These are phyloP conservation scores for Hyphodiscus hymeniophilus DNA, from an alignment of 495 filamentous ascomycete genomes.

Conservation along the genomic window DNA sequence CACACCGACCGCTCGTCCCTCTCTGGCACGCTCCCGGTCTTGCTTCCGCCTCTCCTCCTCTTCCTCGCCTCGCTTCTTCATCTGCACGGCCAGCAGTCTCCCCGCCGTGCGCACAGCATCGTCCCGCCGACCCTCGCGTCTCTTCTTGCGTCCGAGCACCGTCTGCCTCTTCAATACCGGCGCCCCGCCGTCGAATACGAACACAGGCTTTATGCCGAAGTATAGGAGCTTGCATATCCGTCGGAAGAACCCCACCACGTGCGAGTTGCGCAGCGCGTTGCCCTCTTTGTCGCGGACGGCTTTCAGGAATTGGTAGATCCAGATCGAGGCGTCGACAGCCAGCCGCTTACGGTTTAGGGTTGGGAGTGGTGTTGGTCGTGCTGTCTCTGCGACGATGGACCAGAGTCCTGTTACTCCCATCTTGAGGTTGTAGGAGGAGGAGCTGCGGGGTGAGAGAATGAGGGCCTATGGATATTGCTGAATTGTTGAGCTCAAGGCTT, in stretches of 20 bases:
- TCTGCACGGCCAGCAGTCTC: conserved; percentile 82
- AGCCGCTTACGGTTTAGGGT: conserved; percentile 92
- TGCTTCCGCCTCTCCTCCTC: conserved; percentile 58
- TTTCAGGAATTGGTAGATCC: conserved; percentile 99
- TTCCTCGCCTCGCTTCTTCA: conserved; percentile 81
- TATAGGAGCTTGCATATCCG: conserved; percentile 95
- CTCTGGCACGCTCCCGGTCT: conserved; percentile 22
- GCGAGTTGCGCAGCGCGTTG: conserved; percentile 89
- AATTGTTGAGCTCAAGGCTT: neutral
- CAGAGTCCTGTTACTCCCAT: conserved; percentile 99
- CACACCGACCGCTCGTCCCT: conserved; percentile 8
- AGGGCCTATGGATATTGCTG: neutral
- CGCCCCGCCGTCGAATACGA: conserved; percentile 96
- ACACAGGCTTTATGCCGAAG: conserved; percentile 93
- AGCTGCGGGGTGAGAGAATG: conserved; percentile 1
- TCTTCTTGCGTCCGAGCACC: conserved; percentile 64
- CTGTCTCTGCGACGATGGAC: conserved; percentile 88
- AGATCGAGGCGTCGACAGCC: conserved; percentile 95
- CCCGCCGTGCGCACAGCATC: conserved; percentile 89
- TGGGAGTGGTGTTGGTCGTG: conserved; percentile 84
- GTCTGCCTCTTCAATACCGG: conserved; percentile 88
- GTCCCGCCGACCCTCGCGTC: conserved; percentile 81
- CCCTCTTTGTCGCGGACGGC: conserved; percentile 97
- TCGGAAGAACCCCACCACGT: conserved; percentile 95
- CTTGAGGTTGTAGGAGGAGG: conserved; percentile 3